Evolutionary conservation across 257 asterid genomes (phyloP), one percentile per base, ranked within the genome.

Genomic region (Solanum chilense): DNA sequence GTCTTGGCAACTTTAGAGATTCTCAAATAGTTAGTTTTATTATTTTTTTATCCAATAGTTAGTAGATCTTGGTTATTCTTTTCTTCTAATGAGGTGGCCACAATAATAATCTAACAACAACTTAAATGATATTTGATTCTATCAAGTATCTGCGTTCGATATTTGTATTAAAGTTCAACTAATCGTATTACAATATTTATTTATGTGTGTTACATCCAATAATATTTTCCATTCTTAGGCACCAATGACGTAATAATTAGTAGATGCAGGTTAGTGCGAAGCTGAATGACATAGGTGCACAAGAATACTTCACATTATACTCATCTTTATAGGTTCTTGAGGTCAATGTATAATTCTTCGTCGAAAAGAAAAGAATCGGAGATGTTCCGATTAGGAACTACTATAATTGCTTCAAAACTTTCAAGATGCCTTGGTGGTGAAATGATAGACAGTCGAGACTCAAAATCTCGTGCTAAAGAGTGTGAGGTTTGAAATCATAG

Each of bases 131-230:
- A 73, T 35, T 73, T 10, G 13, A 73, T 9, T 60, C 15, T 33
- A 2, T 60, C 7, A 0, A 5, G 0, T 23, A 21, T 60, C 3
- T 23, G 2, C 2, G 0, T 60, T 60, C 0, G 3, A 5, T n/a
- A n/a, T 64, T 64, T 3, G 1, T 12, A 64, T 25, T 25, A 13
- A 64, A 64, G 1, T 64, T n/a, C 0, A 0, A n/a, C 0, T 21
- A 60, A 3, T 9, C 0, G 2, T 9, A 21, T 23, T 15, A 49
- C 21, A 49, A 49, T 49, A 7, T 1, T 5, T 4, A 56, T 56
- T 56, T 56, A 0, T 3, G 5, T 56, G 25, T 5, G 64, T 7
- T 10, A 2, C 64, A 18, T 56, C 64, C 25, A 20, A 7, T 11
- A 18, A 9, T 10, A 9, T 60, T 21, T 21, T 9, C 27, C 27